Evolutionary conservation across 352 stramenopile genomes (phyloP).

Genomic region (Hyaloperonospora arabidopsidis): DNA sequence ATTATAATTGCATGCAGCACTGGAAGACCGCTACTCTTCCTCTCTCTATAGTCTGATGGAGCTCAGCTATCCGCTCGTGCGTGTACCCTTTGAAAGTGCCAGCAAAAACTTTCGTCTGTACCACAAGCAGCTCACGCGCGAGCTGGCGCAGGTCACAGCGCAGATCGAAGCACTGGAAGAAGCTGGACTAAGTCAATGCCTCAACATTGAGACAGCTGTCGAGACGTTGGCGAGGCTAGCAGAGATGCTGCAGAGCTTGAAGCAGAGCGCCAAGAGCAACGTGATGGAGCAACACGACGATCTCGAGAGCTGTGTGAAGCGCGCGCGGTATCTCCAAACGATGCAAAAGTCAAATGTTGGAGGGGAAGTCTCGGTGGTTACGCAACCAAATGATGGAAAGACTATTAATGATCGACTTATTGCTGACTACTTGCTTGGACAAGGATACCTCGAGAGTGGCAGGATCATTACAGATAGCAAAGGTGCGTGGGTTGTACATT

Average conservation of each 20-base stretch:
- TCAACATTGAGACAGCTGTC: slow-evolving; percentile 54
- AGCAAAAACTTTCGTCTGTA: slow-evolving; percentile 76
- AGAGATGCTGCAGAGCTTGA: slow-evolving; percentile 35
- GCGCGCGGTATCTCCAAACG: slow-evolving; percentile 37
- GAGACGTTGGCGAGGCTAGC: slow-evolving; percentile 36
- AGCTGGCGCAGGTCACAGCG: slow-evolving; percentile 42
- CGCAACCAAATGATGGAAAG: slow-evolving; percentile 8
- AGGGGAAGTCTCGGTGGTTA: slow-evolving; percentile 7
- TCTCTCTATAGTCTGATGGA: slow-evolving; percentile 28
- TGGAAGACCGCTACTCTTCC: no score
- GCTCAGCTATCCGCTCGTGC: slow-evolving; percentile 60
- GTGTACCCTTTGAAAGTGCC: slow-evolving; percentile 63
- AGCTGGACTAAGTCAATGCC: slow-evolving; percentile 44
- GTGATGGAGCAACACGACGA: slow-evolving; percentile 40
- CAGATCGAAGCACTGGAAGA: slow-evolving; percentile 43
- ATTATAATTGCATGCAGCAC: no score
- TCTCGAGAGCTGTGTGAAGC: slow-evolving; percentile 46
- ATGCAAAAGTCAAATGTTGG: slow-evolving; percentile 25
- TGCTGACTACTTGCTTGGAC: slow-evolving; percentile 65
- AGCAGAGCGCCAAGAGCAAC: slow-evolving; percentile 44
- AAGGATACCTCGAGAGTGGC: slow-evolving; percentile 53
- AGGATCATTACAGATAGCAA: slow-evolving; percentile 62
- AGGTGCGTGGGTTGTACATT: slow-evolving; percentile 18
- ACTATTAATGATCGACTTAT: slow-evolving; percentile 48
- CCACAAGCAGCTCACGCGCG: slow-evolving; percentile 69